phyloP scores from a whole-genome alignment of 2,329 filamentous ascomycete species.

The Alternaria gansuensis region DNA sequence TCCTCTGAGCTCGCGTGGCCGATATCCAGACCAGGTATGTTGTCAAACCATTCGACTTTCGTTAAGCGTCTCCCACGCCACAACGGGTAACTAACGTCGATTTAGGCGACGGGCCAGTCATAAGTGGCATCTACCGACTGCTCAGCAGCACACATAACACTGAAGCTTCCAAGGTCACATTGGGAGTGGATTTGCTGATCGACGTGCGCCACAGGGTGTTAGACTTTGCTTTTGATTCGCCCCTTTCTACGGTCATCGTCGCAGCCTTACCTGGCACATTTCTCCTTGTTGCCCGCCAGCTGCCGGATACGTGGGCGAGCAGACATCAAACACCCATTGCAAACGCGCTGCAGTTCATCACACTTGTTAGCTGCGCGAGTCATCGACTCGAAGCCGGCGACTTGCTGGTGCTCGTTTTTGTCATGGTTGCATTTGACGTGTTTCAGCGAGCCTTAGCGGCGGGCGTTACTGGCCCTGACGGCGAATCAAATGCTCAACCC shows the following conservation, averaged over 20 bases:
- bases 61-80: not conserved
- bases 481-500: slow-evolving; percentile 29
- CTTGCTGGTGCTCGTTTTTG: slow-evolving; percentile 38
- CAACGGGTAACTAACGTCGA: slow-evolving; percentile 18
- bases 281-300: slow-evolving; percentile 24
- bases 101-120: slow-evolving; percentile 25
- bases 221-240: slow-evolving; percentile 30
- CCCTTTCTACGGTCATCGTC: slow-evolving; percentile 33
- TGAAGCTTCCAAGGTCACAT: slow-evolving; percentile 10
- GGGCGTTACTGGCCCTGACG: slow-evolving; percentile 21
- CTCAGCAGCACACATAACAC: slow-evolving; percentile 26
- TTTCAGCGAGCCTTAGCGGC: slow-evolving; percentile 32
- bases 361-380: slow-evolving; percentile 35
- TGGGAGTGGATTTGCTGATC: slow-evolving; percentile 23
- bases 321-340: slow-evolving; percentile 33
- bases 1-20: slow-evolving; percentile 16
- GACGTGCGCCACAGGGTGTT: slow-evolving; percentile 26
- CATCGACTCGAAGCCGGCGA: slow-evolving; percentile 32
- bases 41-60: not conserved
- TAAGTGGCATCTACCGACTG: slow-evolving; percentile 23
- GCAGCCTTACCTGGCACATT: slow-evolving; percentile 33
- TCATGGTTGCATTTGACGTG: slow-evolving; percentile 48
- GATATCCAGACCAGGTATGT: slow-evolving; percentile 16
- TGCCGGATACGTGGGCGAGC: slow-evolving; percentile 34
- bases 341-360: slow-evolving; percentile 35